phyloP scores from a whole-genome alignment of 306 rosid genomes.

The Amphicarpaea edgeworthii region DNA sequence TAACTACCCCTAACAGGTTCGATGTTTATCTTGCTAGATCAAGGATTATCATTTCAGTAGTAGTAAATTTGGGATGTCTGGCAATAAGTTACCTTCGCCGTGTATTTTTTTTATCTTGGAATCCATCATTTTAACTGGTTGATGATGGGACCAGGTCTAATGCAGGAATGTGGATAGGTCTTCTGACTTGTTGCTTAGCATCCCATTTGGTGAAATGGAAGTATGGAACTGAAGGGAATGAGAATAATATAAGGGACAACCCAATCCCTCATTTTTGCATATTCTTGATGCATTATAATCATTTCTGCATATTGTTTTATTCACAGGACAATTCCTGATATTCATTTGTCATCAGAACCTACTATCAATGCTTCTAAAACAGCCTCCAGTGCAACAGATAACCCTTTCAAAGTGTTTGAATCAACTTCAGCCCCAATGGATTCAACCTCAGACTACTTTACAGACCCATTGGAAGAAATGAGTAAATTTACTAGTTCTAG shows the following conservation, averaged over 20 bases:
- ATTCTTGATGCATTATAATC: conserved; percentile 40
- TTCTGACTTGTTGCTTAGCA: conserved; percentile 31
- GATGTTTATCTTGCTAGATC: not conserved
- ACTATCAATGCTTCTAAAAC: conserved; percentile 56
- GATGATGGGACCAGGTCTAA: conserved; percentile 29
- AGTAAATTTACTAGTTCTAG: conserved; percentile 69
- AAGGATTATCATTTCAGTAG: not conserved
- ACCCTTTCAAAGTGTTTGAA: conserved; percentile 74
- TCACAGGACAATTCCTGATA: conserved; percentile 72
- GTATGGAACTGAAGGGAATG: conserved; percentile 12
- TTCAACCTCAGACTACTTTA: conserved; percentile 58
- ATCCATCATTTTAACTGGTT: conserved; percentile 33
- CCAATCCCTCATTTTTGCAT: conserved; percentile 34
- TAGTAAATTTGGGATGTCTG: not conserved
- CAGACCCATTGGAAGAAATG: conserved; percentile 79
- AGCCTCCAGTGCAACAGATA: conserved; percentile 58
- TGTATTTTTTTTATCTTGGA: conserved; percentile 25
- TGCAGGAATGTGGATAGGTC: conserved; percentile 12
- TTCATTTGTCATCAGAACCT: conserved; percentile 69
- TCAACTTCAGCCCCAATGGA: conserved; percentile 50
- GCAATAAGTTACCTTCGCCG: conserved; percentile 13
- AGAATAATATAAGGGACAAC: conserved; percentile 14
- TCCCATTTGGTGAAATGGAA: conserved; percentile 24
- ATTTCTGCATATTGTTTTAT: conserved; percentile 41
- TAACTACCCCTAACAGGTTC: not conserved